Conservation (phyloP, 192 early-diverging fungal species). For the Entophlyctis helioformis region DNA sequence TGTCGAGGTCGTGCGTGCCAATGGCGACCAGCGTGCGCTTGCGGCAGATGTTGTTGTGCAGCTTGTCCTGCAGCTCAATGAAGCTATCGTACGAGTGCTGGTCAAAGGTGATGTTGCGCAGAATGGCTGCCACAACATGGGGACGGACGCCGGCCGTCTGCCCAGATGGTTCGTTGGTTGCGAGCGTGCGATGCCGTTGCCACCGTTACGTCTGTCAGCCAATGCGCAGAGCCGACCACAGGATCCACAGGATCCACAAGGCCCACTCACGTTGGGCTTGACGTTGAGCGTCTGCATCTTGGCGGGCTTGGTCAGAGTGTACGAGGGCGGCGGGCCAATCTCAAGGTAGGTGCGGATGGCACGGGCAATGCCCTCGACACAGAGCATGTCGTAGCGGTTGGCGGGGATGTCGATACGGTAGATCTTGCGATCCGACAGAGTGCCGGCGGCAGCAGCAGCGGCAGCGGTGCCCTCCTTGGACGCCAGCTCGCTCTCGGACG, state of each 20-base stretch:
- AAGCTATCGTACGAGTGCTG: slow-evolving; percentile 82
- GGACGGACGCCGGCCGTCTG: slow-evolving; percentile 79
- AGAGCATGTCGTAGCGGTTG: slow-evolving; percentile 93
- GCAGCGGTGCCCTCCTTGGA: slow-evolving; percentile 46
- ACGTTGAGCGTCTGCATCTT: slow-evolving; percentile 50
- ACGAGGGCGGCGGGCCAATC: slow-evolving; percentile 55
- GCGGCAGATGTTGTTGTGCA: slow-evolving; percentile 93
- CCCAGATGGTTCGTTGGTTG: too few species aligned
- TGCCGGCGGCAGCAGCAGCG: slow-evolving; percentile 28
- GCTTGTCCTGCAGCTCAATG: slow-evolving; percentile 97
- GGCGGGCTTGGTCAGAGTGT: slow-evolving; percentile 45
- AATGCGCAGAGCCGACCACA: too few species aligned
- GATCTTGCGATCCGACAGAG: slow-evolving; percentile 62
- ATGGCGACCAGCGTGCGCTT: slow-evolving; percentile 92
- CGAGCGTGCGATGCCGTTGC: too few species aligned
- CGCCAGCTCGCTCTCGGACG: slow-evolving; percentile 71
- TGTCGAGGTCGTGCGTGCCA: slow-evolving; percentile 97
- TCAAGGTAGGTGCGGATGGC: slow-evolving; percentile 78
- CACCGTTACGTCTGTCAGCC: too few species aligned
- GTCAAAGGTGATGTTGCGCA: slow-evolving; percentile 77
- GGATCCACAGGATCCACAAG: too few species aligned
- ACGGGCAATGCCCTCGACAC: slow-evolving; percentile 88
- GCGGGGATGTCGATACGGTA: slow-evolving; percentile 98
- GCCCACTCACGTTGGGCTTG: slow-evolving; percentile 51
- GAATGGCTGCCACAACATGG: slow-evolving; percentile 76